These are phyloP conservation scores for Pythium sukuiense DNA, from an alignment of 352 stramenopile genomes.

Conservation along the genomic window DNA sequence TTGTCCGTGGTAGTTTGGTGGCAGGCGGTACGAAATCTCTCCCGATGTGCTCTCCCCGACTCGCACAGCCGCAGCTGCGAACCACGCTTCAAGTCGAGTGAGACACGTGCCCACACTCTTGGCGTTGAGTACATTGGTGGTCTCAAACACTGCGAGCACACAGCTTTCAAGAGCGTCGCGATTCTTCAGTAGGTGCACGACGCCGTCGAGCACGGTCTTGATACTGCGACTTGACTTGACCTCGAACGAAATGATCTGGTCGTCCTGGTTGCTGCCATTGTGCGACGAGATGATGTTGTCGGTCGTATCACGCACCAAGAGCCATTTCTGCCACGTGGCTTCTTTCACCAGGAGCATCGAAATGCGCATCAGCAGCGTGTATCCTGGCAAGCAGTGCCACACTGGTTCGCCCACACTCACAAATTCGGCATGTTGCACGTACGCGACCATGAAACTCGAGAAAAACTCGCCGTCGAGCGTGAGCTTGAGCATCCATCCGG, in stretches of 20 bases:
- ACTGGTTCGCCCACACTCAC: conserved; percentile 38
- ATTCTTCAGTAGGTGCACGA: conserved; percentile 58
- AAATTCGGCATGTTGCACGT: conserved; percentile 48
- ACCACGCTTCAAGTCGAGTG: conserved; percentile 69
- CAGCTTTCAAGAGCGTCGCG: conserved; percentile 61
- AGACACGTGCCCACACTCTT: conserved; percentile 67
- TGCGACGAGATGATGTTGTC: conserved; percentile 28
- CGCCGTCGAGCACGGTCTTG: conserved; percentile 56
- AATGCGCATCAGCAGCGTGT: conserved; percentile 56
- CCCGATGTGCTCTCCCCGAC: conserved; percentile 19
- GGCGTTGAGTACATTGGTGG: conserved; percentile 65
- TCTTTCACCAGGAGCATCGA: conserved; percentile 69
- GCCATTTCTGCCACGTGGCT: conserved; percentile 63
- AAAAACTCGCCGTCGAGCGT: conserved; percentile 75
- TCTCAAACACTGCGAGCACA: conserved; percentile 69
- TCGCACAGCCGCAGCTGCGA: conserved; percentile 36
- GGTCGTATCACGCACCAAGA: conserved; percentile 48
- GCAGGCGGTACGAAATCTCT: conserved; percentile 49
- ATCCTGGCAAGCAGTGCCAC: conserved; percentile 59
- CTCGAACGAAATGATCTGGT: conserved; percentile 42
- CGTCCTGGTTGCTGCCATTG: conserved; percentile 27
- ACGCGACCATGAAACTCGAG: conserved; percentile 64
- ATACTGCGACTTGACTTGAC: conserved; percentile 49
- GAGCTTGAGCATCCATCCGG: conserved; percentile 54
- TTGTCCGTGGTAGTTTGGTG: conserved; percentile 44